Evolutionary conservation across 306 rosid genomes (phyloP).

Genomic region (Acacia confusa): DNA sequence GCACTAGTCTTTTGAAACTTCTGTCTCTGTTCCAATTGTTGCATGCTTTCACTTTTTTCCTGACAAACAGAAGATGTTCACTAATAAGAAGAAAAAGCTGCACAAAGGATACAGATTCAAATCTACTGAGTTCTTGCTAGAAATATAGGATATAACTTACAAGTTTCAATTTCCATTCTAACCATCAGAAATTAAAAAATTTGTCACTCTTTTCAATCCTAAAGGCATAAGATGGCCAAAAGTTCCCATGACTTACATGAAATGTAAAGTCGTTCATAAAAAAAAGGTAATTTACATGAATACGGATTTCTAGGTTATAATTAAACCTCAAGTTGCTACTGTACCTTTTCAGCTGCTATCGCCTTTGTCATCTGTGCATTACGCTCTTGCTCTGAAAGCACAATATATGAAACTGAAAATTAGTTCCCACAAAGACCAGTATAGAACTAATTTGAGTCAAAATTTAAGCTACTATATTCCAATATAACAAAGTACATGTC

Average conservation of each 20-base stretch:
- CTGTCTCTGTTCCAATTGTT: constrained; percentile 52
- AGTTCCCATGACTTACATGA: constrained; percentile 1
- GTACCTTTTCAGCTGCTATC: constrained; percentile 64
- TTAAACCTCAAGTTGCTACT: constrained; percentile 2
- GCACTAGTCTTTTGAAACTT: constrained; percentile 56
- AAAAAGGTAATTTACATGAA: constrained; percentile 23
- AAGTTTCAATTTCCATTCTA: not conserved
- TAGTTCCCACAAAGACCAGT: constrained; percentile 32
- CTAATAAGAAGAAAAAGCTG: constrained; percentile 12
- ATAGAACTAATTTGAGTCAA: not conserved
- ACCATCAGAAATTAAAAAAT: constrained; percentile 15
- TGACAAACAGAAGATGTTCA: constrained; percentile 19
- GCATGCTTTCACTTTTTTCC: constrained; percentile 59
- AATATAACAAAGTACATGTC: not conserved
- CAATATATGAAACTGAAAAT: constrained; percentile 38
- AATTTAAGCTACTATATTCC: not conserved
- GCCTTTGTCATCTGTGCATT: constrained; percentile 46
- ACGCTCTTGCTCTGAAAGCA: constrained; percentile 53
- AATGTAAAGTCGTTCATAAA: not conserved
- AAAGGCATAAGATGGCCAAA: not conserved
- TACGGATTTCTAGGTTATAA: not conserved
- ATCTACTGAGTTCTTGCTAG: not conserved
- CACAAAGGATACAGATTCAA: not conserved
- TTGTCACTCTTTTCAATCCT: constrained; percentile 15
- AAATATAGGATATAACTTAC: not conserved